Evolutionary conservation across 2,329 filamentous ascomycete species (phyloP).

Genomic region (Xylariaceae sp.): DNA sequence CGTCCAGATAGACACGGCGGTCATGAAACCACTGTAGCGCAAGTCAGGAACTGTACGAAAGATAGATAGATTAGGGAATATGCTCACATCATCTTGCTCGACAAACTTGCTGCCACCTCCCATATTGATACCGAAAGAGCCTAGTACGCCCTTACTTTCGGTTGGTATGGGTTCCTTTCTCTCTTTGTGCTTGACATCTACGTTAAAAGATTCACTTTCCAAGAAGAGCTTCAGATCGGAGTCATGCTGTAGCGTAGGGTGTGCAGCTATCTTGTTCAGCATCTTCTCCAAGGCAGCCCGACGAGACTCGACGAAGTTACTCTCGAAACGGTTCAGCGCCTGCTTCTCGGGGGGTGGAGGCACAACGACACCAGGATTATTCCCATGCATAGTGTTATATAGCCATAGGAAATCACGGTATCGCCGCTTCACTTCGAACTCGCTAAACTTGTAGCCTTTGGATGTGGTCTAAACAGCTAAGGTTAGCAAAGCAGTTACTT

Average conservation of each 20-base stretch:
- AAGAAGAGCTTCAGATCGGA: slow-evolving; percentile 92
- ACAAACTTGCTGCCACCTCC: slow-evolving; percentile 83
- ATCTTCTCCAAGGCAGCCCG: slow-evolving; percentile 91
- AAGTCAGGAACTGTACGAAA: slow-evolving; percentile 16
- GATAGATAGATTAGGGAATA: background rate
- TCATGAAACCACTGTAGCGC: slow-evolving; percentile 88
- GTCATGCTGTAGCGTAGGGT: slow-evolving; percentile 88
- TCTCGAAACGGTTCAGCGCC: slow-evolving; percentile 91
- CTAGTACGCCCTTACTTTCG: slow-evolving; percentile 91
- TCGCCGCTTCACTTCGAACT: slow-evolving; percentile 88
- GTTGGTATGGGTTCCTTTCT: slow-evolving; percentile 77
- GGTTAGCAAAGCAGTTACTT: slow-evolving; percentile 5
- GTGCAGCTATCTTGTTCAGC: slow-evolving; percentile 90
- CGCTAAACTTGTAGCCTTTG: slow-evolving; percentile 87
- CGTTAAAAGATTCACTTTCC: slow-evolving; percentile 91
- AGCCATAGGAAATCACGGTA: slow-evolving; percentile 98
- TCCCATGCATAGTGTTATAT: slow-evolving; percentile 88
- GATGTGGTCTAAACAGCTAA: slow-evolving; percentile 67
- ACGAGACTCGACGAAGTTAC: slow-evolving; percentile 90
- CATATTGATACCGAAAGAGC: slow-evolving; percentile 73
- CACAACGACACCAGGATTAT: slow-evolving; percentile 91
- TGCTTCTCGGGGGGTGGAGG: slow-evolving; percentile 97
- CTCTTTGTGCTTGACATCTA: slow-evolving; percentile 97
- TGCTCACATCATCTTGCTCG: slow-evolving; percentile 86
- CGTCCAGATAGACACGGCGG: slow-evolving; percentile 88